Evolutionary conservation across 1,284 basidiomycete species (phyloP), one percentile per base, ranked within the genome.

Genomic region (Trichosporon sp.): DNA sequence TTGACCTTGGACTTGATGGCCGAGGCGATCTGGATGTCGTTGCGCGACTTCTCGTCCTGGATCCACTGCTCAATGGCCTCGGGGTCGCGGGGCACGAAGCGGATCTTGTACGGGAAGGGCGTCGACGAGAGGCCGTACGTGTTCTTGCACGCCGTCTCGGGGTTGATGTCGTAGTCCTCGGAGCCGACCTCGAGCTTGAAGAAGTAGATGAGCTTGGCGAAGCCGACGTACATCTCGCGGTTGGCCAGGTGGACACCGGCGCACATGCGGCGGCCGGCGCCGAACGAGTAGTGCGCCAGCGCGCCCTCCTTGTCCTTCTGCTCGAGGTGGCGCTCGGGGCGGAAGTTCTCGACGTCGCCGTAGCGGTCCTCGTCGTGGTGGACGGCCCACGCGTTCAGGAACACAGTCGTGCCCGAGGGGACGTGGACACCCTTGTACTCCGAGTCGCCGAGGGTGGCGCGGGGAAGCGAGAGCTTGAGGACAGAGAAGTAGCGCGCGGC

Each of bases 351-450:
- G 56, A 63, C 65, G 68, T 72, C 66, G 62, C 66, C 68, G 68
- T 72, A 72, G 27, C 68, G 68, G 47, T 56, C 32, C 47, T 62
- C 42, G 58, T 77, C 67, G 64, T 77, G 76, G 68, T 78, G 76
- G 47, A 79, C 75, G 3, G 74, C 76, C 76, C 76, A 80, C 11
- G 75, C 77, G 74, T 79, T 79, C 58, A 80, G 72, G 67, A 79
- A 79, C 53, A 79, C 76, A 31, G 77, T 79, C 9, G 77, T 76
- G 47, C 74, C 75, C 6, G 71, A 68, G 7, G 78, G 78, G 13
- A 80, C 79, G 51, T 68, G 68, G 11, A 78, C 74, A 18, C 76
- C 76, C 51, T 72, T 70, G 72, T 77, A 80, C 51, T 67, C 66
- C 9, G 73, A 67, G 58, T 73, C 72, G 47, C 67, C 68, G 31